Conservation (phyloP, 768 basidiomycete genomes). For the Podaxis sp. region DNA sequence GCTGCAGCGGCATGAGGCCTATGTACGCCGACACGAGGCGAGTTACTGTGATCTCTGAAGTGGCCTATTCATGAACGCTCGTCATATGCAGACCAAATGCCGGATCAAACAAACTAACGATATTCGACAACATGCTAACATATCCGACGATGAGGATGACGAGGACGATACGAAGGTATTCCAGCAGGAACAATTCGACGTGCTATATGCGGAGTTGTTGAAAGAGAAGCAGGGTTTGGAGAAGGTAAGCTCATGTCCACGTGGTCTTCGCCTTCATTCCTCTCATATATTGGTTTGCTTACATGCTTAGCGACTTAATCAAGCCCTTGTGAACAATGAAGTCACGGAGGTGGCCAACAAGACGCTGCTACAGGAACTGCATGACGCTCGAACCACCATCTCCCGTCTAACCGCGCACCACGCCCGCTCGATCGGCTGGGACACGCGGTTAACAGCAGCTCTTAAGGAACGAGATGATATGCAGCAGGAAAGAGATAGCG, state of each 20-base stretch:
- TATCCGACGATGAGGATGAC: constrained; percentile 9
- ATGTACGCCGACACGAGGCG: constrained; percentile 72
- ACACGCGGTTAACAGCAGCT: constrained; percentile 60
- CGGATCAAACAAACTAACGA: constrained; percentile 21
- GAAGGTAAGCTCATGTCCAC: constrained; percentile 39
- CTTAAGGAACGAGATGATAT: constrained; percentile 80
- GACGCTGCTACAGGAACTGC: constrained; percentile 67
- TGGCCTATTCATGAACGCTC: background rate
- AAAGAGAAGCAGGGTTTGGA: constrained; percentile 64
- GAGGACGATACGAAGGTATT: constrained; percentile 24
- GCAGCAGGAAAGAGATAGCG: constrained; percentile 77
- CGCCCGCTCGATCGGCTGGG: constrained; percentile 69
- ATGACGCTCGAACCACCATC: constrained; percentile 67
- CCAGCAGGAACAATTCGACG: constrained; percentile 31
- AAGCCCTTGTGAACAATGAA: constrained; percentile 80
- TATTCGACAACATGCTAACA: constrained; percentile 17
- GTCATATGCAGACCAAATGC: constrained; percentile 17
- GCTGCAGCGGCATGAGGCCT: constrained; percentile 82
- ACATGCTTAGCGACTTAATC: constrained; percentile 60
- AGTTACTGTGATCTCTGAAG: constrained; percentile 20
- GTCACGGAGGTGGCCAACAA: constrained; percentile 79
- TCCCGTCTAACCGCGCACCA: constrained; percentile 67
- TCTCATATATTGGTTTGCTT: constrained; percentile 7
- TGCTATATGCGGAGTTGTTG: constrained; percentile 31
- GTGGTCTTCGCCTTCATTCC: background rate